A percentile compares a stretch with the other conserved stretches of the same genome.
These are phyloP conservation scores for Panaeolus papilionaceus DNA, from an alignment of 768 basidiomycete species.

Conservation along the genomic window DNA sequence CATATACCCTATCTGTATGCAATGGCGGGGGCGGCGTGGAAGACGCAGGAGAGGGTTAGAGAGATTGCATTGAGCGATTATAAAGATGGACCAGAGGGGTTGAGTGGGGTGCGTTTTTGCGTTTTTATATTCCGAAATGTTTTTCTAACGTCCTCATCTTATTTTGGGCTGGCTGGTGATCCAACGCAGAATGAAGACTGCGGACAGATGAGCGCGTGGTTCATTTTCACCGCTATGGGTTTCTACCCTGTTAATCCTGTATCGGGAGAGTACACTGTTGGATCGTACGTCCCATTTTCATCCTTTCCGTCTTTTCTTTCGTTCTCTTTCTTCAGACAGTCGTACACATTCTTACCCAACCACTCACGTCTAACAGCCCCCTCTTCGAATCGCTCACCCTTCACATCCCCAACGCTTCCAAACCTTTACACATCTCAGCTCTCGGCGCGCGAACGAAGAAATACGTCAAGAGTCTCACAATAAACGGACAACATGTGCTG, in stretches of 20 bases:
- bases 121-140: too few species aligned
- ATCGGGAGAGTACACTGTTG: slow-evolving; percentile 76
- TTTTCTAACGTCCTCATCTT: too few species aligned
- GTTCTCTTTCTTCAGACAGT: too few species aligned
- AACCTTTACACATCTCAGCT: slow-evolving; percentile 47
- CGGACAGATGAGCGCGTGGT: slow-evolving; percentile 93
- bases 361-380: too few species aligned
- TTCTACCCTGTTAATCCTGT: slow-evolving; percentile 89
- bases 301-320: too few species aligned
- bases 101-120: slow-evolving; percentile 64
- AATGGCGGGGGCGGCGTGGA: slow-evolving; percentile 72
- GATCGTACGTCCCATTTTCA: slow-evolving; percentile 54
- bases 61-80: slow-evolving; percentile 70
- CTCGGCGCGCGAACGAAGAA: slow-evolving; percentile 61
- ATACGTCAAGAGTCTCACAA: slow-evolving; percentile 63
- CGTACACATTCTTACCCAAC: too few species aligned
- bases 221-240: slow-evolving; percentile 81
- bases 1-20: slow-evolving; percentile 88
- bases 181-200: slow-evolving; percentile 80
- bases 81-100: slow-evolving; percentile 68
- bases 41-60: slow-evolving; percentile 74
- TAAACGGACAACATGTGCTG: slow-evolving; percentile 55
- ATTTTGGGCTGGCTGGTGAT: too few species aligned
- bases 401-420: slow-evolving; percentile 40
- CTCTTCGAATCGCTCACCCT: slow-evolving; percentile 62